phyloP scores from a whole-genome alignment of 2,329 filamentous ascomycete genomes.

The Gyromitra esculenta region DNA sequence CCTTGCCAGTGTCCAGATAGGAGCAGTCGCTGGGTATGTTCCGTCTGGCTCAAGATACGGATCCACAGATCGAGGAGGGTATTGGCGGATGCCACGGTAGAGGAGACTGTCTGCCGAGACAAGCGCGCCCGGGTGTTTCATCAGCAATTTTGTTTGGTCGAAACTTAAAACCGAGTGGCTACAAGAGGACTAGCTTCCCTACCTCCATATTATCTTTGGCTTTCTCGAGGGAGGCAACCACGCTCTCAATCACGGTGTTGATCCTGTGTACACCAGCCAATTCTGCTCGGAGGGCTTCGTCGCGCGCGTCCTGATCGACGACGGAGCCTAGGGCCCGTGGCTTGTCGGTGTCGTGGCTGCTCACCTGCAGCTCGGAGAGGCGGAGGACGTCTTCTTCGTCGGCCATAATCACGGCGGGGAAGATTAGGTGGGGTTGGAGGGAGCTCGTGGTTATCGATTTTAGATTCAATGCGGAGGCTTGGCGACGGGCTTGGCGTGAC shows the following conservation, averaged over 20 bases:
- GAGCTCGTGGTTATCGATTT: not conserved
- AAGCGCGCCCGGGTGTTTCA: not conserved
- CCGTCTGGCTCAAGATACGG: slow-evolving; percentile 92
- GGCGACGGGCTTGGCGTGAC: slow-evolving; percentile 1
- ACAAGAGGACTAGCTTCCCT: slow-evolving; percentile 57
- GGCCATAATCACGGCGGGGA: slow-evolving; percentile 61
- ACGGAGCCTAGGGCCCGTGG: not conserved
- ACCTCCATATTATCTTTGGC: slow-evolving; percentile 82
- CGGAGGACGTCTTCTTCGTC: slow-evolving; percentile 64
- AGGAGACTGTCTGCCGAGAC: slow-evolving; percentile 74
- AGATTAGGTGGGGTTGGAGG: not conserved
- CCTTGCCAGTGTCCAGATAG: slow-evolving; percentile 90
- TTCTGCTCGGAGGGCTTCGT: slow-evolving; percentile 79
- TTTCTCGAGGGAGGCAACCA: slow-evolving; percentile 75
- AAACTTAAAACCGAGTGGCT: not conserved
- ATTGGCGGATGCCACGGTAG: slow-evolving; percentile 86
- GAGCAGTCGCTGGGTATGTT: slow-evolving; percentile 94
- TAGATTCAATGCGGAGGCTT: slow-evolving; percentile 1
- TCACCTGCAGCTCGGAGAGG: slow-evolving; percentile 67
- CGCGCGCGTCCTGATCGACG: slow-evolving; percentile 72
- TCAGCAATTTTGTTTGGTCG: not conserved
- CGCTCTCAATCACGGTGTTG: slow-evolving; percentile 85
- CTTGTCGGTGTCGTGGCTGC: slow-evolving; percentile 60
- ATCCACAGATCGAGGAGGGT: slow-evolving; percentile 95
- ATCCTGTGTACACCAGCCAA: slow-evolving; percentile 84